These are phyloP conservation scores for Pharnaceum exiguum DNA, from an alignment of 148 eudicot genomes.

Conservation along the genomic window DNA sequence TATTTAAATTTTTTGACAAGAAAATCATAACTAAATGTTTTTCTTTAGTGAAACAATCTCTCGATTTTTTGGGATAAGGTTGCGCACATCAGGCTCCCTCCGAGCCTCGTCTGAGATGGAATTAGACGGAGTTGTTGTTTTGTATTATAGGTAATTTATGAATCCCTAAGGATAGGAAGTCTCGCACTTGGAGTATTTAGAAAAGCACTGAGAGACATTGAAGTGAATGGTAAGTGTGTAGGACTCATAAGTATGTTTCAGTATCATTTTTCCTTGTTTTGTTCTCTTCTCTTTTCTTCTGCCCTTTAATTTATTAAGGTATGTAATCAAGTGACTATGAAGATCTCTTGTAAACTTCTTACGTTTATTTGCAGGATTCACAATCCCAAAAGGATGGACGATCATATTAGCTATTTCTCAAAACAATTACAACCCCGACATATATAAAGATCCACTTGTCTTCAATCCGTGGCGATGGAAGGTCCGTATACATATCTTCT, in stretches of 20 bases:
- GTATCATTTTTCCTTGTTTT: background rate
- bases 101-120: too few relatives aligned
- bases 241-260: too few relatives aligned
- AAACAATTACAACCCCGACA: constrained; percentile 27
- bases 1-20: too few relatives aligned
- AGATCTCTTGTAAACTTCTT: too few relatives aligned
- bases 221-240: constrained; percentile 24
- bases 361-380: constrained; percentile 42
- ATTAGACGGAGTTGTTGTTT: too few relatives aligned
- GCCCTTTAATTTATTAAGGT: background rate
- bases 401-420: constrained; percentile 38
- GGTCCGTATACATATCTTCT: too few relatives aligned
- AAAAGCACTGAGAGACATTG: constrained; percentile 40
- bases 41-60: too few relatives aligned
- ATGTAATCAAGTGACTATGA: background rate
- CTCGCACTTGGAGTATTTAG: constrained; percentile 46
- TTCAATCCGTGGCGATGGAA: constrained; percentile 53
- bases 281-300: background rate
- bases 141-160: constrained; percentile 66
- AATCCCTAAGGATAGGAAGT: constrained; percentile 47
- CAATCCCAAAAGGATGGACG: constrained; percentile 50
- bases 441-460: constrained; percentile 34
- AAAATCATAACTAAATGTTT: too few relatives aligned
- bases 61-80: too few relatives aligned
- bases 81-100: too few relatives aligned